Conservation (phyloP, 1,284 basidiomycete species). For the Naganishia cerealis region DNA sequence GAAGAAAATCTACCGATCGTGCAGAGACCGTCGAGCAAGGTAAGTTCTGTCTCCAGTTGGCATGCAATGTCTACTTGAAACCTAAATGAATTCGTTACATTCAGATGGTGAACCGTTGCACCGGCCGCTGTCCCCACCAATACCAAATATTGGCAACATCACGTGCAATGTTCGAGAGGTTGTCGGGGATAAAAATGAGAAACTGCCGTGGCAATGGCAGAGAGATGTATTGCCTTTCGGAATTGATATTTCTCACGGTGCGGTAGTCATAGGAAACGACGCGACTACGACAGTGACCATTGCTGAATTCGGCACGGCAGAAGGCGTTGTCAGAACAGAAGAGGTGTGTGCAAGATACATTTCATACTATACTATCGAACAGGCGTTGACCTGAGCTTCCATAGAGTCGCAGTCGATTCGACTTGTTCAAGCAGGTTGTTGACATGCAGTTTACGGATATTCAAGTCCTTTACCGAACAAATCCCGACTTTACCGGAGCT, state of each 20-base stretch:
- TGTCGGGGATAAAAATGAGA: conserved; percentile 15
- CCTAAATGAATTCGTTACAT: neutral
- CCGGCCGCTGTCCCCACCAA: conserved; percentile 29
- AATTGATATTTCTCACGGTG: conserved; percentile 69
- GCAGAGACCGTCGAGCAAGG: neutral
- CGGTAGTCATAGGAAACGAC: conserved; percentile 75
- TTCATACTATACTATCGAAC: neutral
- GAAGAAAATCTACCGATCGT: conserved; percentile 11
- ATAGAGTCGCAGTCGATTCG: conserved; percentile 33
- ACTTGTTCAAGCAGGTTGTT: conserved; percentile 33
- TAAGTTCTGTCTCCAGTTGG: neutral
- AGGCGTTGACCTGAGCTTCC: neutral
- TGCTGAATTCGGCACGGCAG: conserved; percentile 68
- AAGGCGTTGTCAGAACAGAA: conserved; percentile 75
- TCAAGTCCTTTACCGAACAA: conserved; percentile 69
- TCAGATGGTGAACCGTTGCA: conserved; percentile 14
- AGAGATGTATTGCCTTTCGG: conserved; percentile 79
- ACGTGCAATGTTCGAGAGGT: conserved; percentile 20
- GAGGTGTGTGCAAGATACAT: conserved; percentile 57
- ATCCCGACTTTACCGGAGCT: conserved; percentile 69
- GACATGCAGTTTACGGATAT: conserved; percentile 68
- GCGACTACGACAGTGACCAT: conserved; percentile 79
- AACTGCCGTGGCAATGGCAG: conserved; percentile 34
- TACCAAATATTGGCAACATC: conserved; percentile 20
- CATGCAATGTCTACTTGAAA: neutral